phyloP scores from a whole-genome alignment of 139 green algal genomes.

The Chlamydomonas schloesseri region DNA sequence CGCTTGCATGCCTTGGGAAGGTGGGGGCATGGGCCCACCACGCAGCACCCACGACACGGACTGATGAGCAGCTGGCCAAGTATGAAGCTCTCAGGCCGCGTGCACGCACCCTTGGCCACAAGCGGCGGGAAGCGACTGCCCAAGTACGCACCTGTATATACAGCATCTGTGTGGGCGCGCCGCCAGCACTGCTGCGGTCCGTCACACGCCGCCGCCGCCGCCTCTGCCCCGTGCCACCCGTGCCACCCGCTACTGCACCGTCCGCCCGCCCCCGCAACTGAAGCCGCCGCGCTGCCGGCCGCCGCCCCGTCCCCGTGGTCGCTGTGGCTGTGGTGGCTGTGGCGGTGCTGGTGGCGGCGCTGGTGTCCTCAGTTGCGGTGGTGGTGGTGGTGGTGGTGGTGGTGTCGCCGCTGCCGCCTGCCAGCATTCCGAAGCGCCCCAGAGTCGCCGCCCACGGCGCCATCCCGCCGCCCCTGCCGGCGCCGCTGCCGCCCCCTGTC shows the following conservation, averaged over 20 bases:
- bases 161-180: constrained; percentile 68
- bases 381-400: background rate
- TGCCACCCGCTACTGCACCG: background rate
- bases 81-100: no score
- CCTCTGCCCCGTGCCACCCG: background rate
- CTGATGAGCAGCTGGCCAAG: no score
- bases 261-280: background rate
- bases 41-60: no score
- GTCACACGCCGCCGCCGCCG: background rate
- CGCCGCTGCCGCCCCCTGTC: background rate
- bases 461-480: background rate
- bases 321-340: constrained; percentile 1
- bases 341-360: background rate
- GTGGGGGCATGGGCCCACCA: no score
- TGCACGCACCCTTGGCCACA: no score
- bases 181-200: background rate
- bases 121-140: no score
- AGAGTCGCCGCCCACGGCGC: background rate
- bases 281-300: background rate
- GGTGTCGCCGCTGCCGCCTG: background rate
- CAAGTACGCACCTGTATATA: constrained; percentile 92
- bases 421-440: no score
- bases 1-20: no score
- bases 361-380: background rate
- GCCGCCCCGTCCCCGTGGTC: background rate